These are phyloP conservation scores for Torulaspora maleeae DNA, from an alignment of 805 yeast species.

Conservation along the genomic window DNA sequence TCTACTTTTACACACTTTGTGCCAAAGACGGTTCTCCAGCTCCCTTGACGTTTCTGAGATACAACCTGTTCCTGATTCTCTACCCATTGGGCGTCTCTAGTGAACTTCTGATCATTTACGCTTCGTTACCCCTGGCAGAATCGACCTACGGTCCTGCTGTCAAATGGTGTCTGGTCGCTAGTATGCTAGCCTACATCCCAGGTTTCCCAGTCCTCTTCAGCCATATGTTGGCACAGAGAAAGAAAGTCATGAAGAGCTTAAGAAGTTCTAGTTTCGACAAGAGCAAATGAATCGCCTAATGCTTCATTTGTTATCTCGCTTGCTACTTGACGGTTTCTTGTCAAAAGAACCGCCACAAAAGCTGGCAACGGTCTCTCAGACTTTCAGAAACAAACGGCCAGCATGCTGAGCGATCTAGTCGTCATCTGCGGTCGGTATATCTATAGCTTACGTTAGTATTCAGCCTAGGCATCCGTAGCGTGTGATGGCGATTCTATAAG, in stretches of 20 bases:
- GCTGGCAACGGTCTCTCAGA: background rate
- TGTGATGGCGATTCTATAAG: background rate
- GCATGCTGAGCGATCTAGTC: background rate
- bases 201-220: conserved; percentile 80
- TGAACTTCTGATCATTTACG: conserved; percentile 65
- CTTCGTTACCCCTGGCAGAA: conserved; percentile 69
- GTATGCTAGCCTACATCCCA: conserved; percentile 70
- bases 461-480: background rate
- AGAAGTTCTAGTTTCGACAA: conserved; percentile 8
- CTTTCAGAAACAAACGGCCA: background rate
- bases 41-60: conserved; percentile 68
- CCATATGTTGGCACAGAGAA: conserved; percentile 86
- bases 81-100: conserved; percentile 93
- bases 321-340: background rate
- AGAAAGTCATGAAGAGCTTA: conserved; percentile 57
- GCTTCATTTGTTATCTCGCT: background rate
- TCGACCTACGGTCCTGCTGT: conserved; percentile 45
- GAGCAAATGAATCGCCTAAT: background rate
- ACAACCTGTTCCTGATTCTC: conserved; percentile 73
- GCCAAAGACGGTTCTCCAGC: conserved; percentile 47
- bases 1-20: conserved; percentile 44
- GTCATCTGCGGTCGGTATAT: background rate
- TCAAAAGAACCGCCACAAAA: background rate
- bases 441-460: background rate
- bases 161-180: conserved; percentile 50